phyloP scores from a whole-genome alignment of 495 filamentous ascomycete genomes.

The Sordaria brevicollis region DNA sequence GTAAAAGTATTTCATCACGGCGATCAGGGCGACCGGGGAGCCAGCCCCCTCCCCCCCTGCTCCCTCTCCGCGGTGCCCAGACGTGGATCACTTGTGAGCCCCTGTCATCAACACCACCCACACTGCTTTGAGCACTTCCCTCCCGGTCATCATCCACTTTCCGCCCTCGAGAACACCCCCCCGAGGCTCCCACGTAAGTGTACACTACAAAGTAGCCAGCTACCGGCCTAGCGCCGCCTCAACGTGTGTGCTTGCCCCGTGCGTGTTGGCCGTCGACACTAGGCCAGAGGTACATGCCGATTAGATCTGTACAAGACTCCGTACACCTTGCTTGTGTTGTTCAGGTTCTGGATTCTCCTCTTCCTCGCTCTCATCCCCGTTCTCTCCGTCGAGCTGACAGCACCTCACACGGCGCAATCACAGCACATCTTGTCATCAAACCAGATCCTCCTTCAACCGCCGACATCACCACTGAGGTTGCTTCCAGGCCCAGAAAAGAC shows the following conservation, averaged over 20 bases:
- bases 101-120: not conserved
- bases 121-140: not conserved
- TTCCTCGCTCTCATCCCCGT: not conserved
- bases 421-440: not conserved
- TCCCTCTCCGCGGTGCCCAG: not conserved
- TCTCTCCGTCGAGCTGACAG: not conserved
- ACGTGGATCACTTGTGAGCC: not conserved
- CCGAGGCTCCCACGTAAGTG: not conserved
- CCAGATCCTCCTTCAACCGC: not conserved
- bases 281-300: not conserved
- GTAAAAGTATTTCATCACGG: not conserved
- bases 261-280: not conserved
- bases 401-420: not conserved
- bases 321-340: not conserved
- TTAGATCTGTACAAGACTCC: not conserved
- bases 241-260: not conserved
- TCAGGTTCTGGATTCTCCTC: not conserved
- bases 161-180: not conserved
- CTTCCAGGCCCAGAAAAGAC: not conserved
- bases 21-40: not conserved
- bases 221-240: not conserved
- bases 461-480: not conserved
- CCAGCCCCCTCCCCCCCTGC: not conserved
- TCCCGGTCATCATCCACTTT: conserved; percentile 1
- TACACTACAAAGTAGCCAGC: not conserved